Conservation (phyloP, 1,284 basidiomycete species). For the Abortiporus biennis region DNA sequence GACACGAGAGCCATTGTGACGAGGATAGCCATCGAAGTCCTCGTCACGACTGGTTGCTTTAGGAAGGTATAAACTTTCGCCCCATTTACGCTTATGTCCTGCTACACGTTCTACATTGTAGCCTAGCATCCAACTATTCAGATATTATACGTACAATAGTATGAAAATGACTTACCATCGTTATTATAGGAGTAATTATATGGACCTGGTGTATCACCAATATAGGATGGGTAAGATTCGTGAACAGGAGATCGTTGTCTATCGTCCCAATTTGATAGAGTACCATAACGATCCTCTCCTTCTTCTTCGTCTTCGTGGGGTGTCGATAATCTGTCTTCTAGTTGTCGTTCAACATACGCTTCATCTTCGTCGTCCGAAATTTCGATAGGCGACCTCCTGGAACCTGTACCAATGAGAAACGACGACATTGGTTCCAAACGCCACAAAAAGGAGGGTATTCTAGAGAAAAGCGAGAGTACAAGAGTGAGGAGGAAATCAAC, state of each 20-base stretch:
- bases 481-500: too few relatives aligned
- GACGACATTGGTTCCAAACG: too few relatives aligned
- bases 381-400: conserved; percentile 31
- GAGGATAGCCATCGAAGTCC: too few relatives aligned
- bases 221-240: not conserved
- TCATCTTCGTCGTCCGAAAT: conserved; percentile 38
- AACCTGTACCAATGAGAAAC: conserved; percentile 25
- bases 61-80: too few relatives aligned
- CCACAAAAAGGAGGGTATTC: too few relatives aligned
- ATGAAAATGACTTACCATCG: not conserved
- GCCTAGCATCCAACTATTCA: too few relatives aligned
- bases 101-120: too few relatives aligned
- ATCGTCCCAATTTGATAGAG: not conserved
- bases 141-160: not conserved
- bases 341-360: conserved; percentile 21
- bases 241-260: not conserved
- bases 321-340: conserved; percentile 14
- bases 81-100: too few relatives aligned
- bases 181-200: not conserved
- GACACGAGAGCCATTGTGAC: not conserved
- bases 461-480: too few relatives aligned
- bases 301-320: conserved; percentile 3
- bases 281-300: not conserved
- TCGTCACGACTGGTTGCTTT: too few relatives aligned
- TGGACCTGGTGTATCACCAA: not conserved